A percentile compares a stretch with the other conserved stretches of the same genome.
Conservation (phyloP, 225 moss, liverwort and hornwort genomes). For the Climacium dendroides region DNA sequence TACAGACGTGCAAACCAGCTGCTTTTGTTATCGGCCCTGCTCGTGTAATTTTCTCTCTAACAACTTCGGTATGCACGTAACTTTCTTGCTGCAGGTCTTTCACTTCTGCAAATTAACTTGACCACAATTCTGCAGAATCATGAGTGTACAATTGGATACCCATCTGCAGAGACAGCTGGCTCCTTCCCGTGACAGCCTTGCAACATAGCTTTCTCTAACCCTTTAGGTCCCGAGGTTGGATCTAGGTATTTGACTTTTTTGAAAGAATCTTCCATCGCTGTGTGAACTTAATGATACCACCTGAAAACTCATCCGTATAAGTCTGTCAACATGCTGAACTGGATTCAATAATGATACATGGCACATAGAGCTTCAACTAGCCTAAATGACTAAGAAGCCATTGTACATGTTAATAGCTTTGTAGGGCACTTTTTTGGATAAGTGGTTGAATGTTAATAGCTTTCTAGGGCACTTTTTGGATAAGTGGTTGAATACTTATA, state of each 20-base stretch:
- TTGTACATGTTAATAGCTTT: not conserved
- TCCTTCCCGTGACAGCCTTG: not conserved
- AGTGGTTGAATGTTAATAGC: rapidly evolving
- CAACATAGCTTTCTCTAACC: not conserved
- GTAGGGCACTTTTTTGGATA: not conserved
- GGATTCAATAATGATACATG: not conserved
- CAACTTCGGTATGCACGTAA: not conserved
- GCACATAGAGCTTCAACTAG: not conserved
- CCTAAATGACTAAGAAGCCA: too few relatives aligned
- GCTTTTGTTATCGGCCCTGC: not conserved
- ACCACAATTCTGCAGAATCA: not conserved
- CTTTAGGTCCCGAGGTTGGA: not conserved
- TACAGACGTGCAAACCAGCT: not conserved
- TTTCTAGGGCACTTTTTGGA: not conserved
- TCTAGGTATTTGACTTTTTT: not conserved
- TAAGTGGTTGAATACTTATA: rapidly evolving
- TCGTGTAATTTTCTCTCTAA: too few relatives aligned
- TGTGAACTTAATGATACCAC: not conserved
- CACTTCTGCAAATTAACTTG: not conserved
- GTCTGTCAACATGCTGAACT: not conserved
- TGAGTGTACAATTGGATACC: not conserved
- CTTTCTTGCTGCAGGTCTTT: not conserved
- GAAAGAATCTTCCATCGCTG: not conserved
- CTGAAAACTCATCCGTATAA: not conserved
- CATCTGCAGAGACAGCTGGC: not conserved